These are phyloP conservation scores for Trametes meyenii DNA, from an alignment of 768 basidiomycete genomes.

Conservation along the genomic window DNA sequence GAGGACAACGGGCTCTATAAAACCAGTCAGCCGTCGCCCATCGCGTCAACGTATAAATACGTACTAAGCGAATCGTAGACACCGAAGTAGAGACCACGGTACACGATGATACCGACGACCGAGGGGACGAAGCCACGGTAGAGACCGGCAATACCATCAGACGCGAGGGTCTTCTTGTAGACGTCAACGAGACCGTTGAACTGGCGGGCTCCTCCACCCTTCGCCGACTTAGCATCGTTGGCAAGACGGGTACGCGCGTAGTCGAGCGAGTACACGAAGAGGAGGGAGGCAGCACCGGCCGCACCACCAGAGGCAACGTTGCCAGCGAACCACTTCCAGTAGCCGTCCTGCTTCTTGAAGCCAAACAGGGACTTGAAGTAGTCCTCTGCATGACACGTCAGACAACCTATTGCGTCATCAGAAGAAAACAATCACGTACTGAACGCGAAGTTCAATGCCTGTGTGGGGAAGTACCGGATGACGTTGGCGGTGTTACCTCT, in stretches of 20 bases:
- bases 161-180: constrained; percentile 95
- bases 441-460: constrained; percentile 99
- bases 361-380: constrained; percentile 99
- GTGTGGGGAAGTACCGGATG: constrained; percentile 99
- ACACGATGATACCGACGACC: constrained; percentile 98
- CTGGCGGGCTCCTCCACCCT: constrained; percentile 90
- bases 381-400: constrained; percentile 66
- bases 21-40: constrained; percentile 22
- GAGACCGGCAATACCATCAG: constrained; percentile 97
- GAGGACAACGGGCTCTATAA: constrained; percentile 91
- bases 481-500: constrained; percentile 99
- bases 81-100: constrained; percentile 99
- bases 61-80: constrained; percentile 91
- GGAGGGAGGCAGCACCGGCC: constrained; percentile 96
- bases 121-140: constrained; percentile 99
- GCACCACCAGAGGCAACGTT: constrained; percentile 99
- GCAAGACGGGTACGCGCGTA: constrained; percentile 99
- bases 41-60: constrained; percentile 39
- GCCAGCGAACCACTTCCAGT: constrained; percentile 98
- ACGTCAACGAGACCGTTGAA: constrained; percentile 99
- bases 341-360: constrained; percentile 97
- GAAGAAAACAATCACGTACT: constrained; percentile 58
- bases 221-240: constrained; percentile 95
- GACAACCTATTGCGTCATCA: neutral
- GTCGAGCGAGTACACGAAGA: constrained; percentile 99